Base-by-base conservation (phyloP, 495 filamentous ascomycete species). In the Penicillium macrosclerotiorum region DNA sequence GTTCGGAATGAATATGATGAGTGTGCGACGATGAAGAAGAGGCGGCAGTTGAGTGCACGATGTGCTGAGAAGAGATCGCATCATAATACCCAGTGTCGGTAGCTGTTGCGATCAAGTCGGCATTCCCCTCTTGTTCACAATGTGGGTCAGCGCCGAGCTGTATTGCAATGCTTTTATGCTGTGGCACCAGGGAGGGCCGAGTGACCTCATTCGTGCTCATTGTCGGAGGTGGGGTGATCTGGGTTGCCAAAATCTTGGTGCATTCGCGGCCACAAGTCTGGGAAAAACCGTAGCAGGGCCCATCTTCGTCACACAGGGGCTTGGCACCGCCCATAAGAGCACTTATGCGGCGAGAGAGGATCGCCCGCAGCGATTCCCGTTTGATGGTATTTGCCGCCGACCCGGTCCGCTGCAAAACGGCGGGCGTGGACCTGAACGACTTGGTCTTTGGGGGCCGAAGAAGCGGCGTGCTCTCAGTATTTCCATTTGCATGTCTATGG, bases 191-290 rank as follows among this genome's bases (percentile, higher is more conserved):
- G 8, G 14, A 8, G 2, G 53, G 37, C n/a, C 31, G 51, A 5
- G 20, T 24, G 26, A 37, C 32, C 9, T 53, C 54, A 42, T 44
- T 16, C 12, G 32, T 18, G 30, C 11, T 43, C 38, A 34, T 45
- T 20, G 42, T 49, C 29, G 46, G 37, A 41, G 47, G 45, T 19
- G 42, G 50, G 22, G 18, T 23, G 3, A 47, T 19, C 8, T 47
- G 48, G 2, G 46, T 37, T 17, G 36, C 23, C n/a, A 66, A 59
- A 1, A 66, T 55, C 43, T 73, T 73, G 19, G 64, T 63, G 66
- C 90, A 95, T 57, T 93, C 85, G 49, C 82, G 81, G 0, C 88
- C 89, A 59, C 90, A 96, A 4, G 88, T 85, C 59, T 94, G 87
- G 0, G 87, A 83, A 55, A 87, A 90, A 6, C 90, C 90, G 48